Base-by-base conservation (phyloP, 805 yeast genomes). In the Saturnispora serradocipensis region DNA sequence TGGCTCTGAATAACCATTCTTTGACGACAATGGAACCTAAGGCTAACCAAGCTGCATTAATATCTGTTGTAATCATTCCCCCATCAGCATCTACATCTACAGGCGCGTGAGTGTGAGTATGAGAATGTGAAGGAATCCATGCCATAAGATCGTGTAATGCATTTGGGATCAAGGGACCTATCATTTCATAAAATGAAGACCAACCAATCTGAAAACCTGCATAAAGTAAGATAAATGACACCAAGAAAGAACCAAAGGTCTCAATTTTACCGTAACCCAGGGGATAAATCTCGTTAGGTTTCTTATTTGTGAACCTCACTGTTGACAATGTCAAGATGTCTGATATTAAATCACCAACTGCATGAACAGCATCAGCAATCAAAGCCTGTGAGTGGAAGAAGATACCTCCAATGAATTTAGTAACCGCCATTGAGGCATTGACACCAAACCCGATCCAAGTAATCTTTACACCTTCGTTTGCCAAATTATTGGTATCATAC, bases 1-100 rank as follows among this genome's bases (percentile, higher is more conserved):
- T 93, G 11, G 88, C 86, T 53, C 80, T 80, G 68, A 80, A 93
- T 42, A 93, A 79, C 78, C 95, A 80, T 67, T 93, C 99, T 64
- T 93, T 93, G 40, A 89, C 77, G 3, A 75, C 78, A 54, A 93
- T 88, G 1, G 97, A 88, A 1, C 82, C 97, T 52, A 85, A 81
- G 0, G 99, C 99, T 44, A 93, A 75, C 95, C 96, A 89, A 2
- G 97, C 97, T 3, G 99, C 99, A 64, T 88, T 89, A 57, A 93
- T 78, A 61, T 88, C 78, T 0, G 87, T 79, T 0, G 76, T 71
- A 39, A 72, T 77, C 7, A 56, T 52, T 4, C 53, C 53, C 27
- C 62, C 62, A 7, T 56, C 43, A 9, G 53, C 48, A 3, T 52
- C 52, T 27, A 60, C 62, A 10, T 52, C 52, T 32, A 60, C 62